Evolutionary conservation across 169 alveolate genomes (phyloP), one percentile per base, ranked within the genome.

Genomic region (Theileria annulata): DNA sequence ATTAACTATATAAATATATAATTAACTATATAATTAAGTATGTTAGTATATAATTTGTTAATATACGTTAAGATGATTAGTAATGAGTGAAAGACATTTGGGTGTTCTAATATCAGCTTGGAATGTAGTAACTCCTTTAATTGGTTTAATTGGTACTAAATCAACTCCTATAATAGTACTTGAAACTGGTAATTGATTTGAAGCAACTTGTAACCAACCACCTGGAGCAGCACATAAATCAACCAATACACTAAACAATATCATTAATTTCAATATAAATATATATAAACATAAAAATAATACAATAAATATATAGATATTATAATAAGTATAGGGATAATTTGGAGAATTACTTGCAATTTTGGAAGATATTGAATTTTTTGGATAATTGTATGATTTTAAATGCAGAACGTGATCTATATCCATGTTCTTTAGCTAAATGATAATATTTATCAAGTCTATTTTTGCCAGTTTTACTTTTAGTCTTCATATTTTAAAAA

Each of bases 211-310:
- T 58, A 96, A 90, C 99, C 99, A 98, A 13, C 99, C 99, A 15
- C 99, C 99, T 21, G 99, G 99, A 23, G 99, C 99, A 25, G 99
- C 99, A 93, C 99, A 98, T 59, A 98, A 92, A 92, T 98, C 99
- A 25, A 98, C 96, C 94, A 96, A 37, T 79, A 88, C 80, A 89
- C 88, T 81, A 56, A 17, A 80, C 91, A 86, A 70, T 21, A 76
- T 3, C 5, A n/a, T 42, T 42, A 42, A 42, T 3, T 42, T 17
- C 51, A 25, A 10, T 5, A 12, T 54, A 54, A 54, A 69, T 28
- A 17, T 4, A 37, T 17, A 25, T 30, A 19, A 73, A 37, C 71
- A 33, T 31, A 19, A 74, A 25, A 27, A 27, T 13, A 19, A 60
- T 30, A 63, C 10, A 54, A 54, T 54, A 54, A 5, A 54, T 21